Evolutionary conservation across 352 stramenopile species (phyloP).

Genomic region (Pythium sukuiense): DNA sequence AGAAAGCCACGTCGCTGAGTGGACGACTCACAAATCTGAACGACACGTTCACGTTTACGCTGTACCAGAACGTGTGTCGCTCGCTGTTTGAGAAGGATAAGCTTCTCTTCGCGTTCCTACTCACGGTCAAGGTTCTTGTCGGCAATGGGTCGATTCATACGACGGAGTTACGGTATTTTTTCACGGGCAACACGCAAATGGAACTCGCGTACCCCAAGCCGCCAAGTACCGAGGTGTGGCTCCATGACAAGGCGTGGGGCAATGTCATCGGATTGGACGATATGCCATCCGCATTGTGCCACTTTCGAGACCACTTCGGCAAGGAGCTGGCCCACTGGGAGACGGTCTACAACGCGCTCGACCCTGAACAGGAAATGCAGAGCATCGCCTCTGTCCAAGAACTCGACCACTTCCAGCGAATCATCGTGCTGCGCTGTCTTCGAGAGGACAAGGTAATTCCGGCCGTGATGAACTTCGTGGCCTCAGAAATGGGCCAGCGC

Average conservation of each 20-base stretch:
- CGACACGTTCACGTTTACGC: slow-evolving; percentile 93
- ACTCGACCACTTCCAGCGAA: slow-evolving; percentile 87
- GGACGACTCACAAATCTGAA: slow-evolving; percentile 90
- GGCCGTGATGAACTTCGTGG: slow-evolving; percentile 90
- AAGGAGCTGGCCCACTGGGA: slow-evolving; percentile 64
- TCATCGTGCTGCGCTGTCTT: slow-evolving; percentile 91
- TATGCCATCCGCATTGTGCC: slow-evolving; percentile 43
- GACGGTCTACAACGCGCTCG: slow-evolving; percentile 80
- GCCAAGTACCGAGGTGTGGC: slow-evolving; percentile 52
- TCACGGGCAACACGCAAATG: slow-evolving; percentile 92
- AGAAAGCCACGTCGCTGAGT: slow-evolving; percentile 72
- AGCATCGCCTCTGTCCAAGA: slow-evolving; percentile 47
- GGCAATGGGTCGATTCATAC: slow-evolving; percentile 75
- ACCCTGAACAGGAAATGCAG: slow-evolving; percentile 72
- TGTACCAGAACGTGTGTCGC: slow-evolving; percentile 96
- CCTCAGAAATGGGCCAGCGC: slow-evolving; percentile 81
- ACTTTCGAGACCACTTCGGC: slow-evolving; percentile 55
- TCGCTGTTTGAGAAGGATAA: slow-evolving; percentile 97
- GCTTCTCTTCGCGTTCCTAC: slow-evolving; percentile 93
- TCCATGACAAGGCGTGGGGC: slow-evolving; percentile 89
- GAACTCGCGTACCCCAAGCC: slow-evolving; percentile 84
- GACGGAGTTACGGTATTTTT: slow-evolving; percentile 88
- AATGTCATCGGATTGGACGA: slow-evolving; percentile 82
- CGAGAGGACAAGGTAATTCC: slow-evolving; percentile 93
- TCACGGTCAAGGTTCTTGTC: slow-evolving; percentile 92